Evolutionary conservation across 441 rosid species (phyloP).

Genomic region (Populus hybrid): DNA sequence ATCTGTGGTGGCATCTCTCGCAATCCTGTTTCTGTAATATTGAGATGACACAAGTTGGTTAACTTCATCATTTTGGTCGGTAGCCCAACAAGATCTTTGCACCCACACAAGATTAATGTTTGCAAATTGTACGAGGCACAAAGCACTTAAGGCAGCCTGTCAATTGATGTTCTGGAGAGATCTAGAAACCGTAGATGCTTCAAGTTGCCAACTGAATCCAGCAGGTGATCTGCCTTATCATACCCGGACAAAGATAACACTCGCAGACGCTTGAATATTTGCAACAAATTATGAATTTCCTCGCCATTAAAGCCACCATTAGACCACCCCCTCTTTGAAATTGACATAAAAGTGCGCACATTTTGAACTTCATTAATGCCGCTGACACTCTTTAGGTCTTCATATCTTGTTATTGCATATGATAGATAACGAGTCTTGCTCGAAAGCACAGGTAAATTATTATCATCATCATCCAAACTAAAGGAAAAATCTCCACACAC

Average conservation of each 20-base stretch:
- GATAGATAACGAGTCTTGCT: slow-evolving; percentile 17
- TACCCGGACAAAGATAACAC: neutral
- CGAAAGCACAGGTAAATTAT: neutral
- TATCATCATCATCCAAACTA: neutral
- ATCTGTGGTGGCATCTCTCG: slow-evolving; percentile 22
- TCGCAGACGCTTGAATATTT: neutral
- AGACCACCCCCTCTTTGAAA: neutral
- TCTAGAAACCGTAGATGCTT: slow-evolving; percentile 9
- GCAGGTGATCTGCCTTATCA: neutral
- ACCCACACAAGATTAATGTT: neutral
- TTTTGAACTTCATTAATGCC: neutral
- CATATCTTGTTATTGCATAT: neutral
- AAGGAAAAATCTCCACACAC: slow-evolving; percentile 4
- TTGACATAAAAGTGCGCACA: slow-evolving; percentile 12
- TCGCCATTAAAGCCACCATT: neutral
- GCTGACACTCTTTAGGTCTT: neutral
- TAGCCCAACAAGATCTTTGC: slow-evolving; percentile 7
- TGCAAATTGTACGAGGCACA: neutral
- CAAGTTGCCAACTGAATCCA: slow-evolving; percentile 5
- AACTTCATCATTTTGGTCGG: slow-evolving; percentile 7
- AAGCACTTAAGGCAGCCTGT: neutral
- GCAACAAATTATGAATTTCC: neutral
- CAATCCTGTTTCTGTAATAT: slow-evolving; percentile 5
- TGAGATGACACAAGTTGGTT: slow-evolving; percentile 19
- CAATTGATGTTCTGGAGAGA: neutral